Base-by-base conservation (phyloP, 306 rosid genomes). In the Vigna unguiculata region DNA sequence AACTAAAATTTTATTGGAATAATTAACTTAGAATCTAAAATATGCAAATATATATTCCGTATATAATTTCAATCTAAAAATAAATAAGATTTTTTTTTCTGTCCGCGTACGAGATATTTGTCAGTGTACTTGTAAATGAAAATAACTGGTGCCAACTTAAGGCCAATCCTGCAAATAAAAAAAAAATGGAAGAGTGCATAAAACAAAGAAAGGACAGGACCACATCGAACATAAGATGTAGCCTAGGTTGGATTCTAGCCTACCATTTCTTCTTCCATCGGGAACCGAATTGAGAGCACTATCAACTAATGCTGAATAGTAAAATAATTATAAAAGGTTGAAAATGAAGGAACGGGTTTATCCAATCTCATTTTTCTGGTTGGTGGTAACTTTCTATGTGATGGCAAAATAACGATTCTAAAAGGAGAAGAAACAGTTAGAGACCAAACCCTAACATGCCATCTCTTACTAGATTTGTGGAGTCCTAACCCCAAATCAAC, bases 381-480 rank as follows among this genome's bases (percentile, higher is more conserved):
- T 28, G 28, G 64, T 69, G 22, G 43, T 70, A 22, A 22, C 58
- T 46, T 78, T 14, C 54, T 11, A 9, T 40, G 3, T 2, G 1
- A 9, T 40, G 45, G 45, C 0, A 40, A 8, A 40, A 40, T 40
- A 40, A 40, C 45, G 12, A 45, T 54, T 72, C 79, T 38, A 80
- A 80, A 64, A 41, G 25, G 16, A 72, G 75, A 22, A 14, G 9
- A 22, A 65, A 36, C 45, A 54, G 30, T 40, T 21, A 28, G 65
- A 59, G 65, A 59, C 43, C 38, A 30, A 59, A 0, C 22, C 43
- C 45, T 32, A 60, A 32, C 43, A 60, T 30, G 52, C 40, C 10
- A 17, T 40, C 30, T 80, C 54, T 45, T 49, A 65, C 83, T 53
- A 24, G 14, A 72, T 64, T 65, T 74, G 69, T n/a, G 24, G 49